Percentiles rank a stretch among this genome's conserved stretches.
These are phyloP conservation scores for Rhodotorula sp. DNA, from an alignment of 1,284 basidiomycete genomes.

Conservation along the genomic window DNA sequence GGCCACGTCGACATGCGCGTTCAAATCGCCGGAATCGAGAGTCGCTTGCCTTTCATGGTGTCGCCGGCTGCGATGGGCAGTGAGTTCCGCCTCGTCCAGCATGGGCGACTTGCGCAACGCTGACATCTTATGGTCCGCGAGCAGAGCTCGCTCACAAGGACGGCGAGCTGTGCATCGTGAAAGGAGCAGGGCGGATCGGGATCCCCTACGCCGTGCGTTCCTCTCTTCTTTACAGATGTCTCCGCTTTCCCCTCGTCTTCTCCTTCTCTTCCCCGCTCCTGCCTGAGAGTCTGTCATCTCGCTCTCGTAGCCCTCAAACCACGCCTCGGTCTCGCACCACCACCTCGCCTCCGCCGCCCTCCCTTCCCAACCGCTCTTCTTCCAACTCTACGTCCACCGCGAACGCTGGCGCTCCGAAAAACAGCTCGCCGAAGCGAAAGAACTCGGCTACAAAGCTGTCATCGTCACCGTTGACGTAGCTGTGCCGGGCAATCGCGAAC, in stretches of 20 bases:
- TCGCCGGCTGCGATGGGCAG: constrained; percentile 61
- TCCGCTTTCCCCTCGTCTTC: too few relatives aligned
- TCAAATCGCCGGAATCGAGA: constrained; percentile 68
- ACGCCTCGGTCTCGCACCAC: constrained; percentile 21
- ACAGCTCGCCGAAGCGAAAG: constrained; percentile 69
- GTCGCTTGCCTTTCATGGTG: constrained; percentile 81
- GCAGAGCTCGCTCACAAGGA: constrained; percentile 34
- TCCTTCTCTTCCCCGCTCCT: constrained; percentile 1
- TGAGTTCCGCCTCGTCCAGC: not conserved
- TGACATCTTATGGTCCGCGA: too few relatives aligned
- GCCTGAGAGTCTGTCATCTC: not conserved
- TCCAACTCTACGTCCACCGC: constrained; percentile 72
- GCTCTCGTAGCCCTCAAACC: constrained; percentile 4
- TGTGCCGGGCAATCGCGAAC: constrained; percentile 78
- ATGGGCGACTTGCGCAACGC: too few relatives aligned
- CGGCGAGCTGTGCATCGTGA: constrained; percentile 31
- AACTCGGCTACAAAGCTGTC: constrained; percentile 74
- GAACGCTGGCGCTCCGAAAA: constrained; percentile 67
- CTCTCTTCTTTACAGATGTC: not conserved
- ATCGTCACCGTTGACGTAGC: constrained; percentile 88
- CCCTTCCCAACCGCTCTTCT: constrained; percentile 16
- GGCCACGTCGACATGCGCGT: constrained; percentile 67
- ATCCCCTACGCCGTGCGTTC: constrained; percentile 17
- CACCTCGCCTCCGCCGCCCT: constrained; percentile 3
- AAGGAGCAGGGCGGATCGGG: constrained; percentile 6